phyloP scores from a whole-genome alignment of 1,284 basidiomycete species.

The Pseudozyma thailandica region DNA sequence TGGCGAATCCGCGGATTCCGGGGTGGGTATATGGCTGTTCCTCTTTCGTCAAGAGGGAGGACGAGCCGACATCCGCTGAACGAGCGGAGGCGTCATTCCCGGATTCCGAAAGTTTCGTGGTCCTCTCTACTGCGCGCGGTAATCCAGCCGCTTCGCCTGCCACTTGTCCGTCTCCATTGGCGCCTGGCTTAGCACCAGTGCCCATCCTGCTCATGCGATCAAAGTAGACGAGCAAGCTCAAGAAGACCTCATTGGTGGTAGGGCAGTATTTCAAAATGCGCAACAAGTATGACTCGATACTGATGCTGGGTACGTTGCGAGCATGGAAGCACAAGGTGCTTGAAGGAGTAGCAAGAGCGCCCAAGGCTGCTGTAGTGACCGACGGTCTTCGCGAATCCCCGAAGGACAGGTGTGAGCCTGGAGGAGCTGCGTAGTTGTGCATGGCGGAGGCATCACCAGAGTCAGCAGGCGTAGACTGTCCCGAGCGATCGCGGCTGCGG shows the following conservation, averaged over 20 bases:
- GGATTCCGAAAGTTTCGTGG: conserved; percentile 14
- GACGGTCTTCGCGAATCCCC: conserved; percentile 49
- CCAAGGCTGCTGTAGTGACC: conserved; percentile 79
- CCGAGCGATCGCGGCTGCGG: conserved; percentile 31
- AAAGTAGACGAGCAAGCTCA: conserved; percentile 93
- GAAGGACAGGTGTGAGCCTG: conserved; percentile 50
- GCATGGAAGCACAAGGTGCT: conserved; percentile 93
- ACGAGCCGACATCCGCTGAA: conserved; percentile 4
- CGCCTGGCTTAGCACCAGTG: conserved; percentile 64
- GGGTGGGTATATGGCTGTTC: conserved; percentile 39
- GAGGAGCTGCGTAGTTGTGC: conserved; percentile 25
- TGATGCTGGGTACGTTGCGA: conserved; percentile 91
- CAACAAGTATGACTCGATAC: conserved; percentile 91
- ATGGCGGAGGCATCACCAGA: not conserved
- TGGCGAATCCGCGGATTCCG: conserved; percentile 79
- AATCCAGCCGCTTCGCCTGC: conserved; percentile 53
- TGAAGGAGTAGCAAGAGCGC: conserved; percentile 80
- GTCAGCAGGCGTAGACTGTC: conserved; percentile 26
- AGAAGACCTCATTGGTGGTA: conserved; percentile 96
- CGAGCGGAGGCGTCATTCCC: conserved; percentile 2
- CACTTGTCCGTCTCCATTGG: conserved; percentile 41
- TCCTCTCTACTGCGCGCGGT: conserved; percentile 39
- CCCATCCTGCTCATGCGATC: conserved; percentile 81
- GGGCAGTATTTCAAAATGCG: conserved; percentile 98
- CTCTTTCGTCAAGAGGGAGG: conserved; percentile 4